phyloP scores from a whole-genome alignment of 225 moss, liverwort and hornwort genomes.

The Physcomitrellopsis africana region DNA sequence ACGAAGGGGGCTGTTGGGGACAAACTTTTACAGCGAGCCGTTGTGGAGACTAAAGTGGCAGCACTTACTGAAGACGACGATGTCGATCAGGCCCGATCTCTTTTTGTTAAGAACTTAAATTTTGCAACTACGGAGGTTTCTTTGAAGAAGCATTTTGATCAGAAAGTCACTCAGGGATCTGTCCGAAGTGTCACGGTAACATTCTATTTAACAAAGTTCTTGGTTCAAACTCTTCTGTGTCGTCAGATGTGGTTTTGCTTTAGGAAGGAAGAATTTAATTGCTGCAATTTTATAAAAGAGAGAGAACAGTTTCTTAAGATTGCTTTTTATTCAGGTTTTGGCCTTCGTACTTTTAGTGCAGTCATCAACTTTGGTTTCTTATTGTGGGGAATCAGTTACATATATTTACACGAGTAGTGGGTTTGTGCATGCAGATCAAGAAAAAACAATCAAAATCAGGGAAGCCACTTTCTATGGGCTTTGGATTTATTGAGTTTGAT shows the following conservation, averaged over 20 bases:
- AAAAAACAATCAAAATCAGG: conserved; percentile 79
- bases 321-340: background rate
- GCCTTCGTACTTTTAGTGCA: background rate
- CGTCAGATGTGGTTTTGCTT: no score
- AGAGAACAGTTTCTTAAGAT: conserved; percentile 11
- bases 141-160: conserved; percentile 84
- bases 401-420: conserved; percentile 18
- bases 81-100: conserved; percentile 73
- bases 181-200: conserved; percentile 79
- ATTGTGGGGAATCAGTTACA: background rate
- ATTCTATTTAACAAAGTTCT: background rate
- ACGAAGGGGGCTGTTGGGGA: conserved; percentile 44
- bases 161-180: conserved; percentile 57
- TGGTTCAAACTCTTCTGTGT: no score
- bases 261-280: background rate
- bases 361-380: conserved; percentile 11
- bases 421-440: conserved; percentile 67
- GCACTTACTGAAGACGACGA: conserved; percentile 72
- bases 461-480: conserved; percentile 90
- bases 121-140: conserved; percentile 72
- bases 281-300: background rate
- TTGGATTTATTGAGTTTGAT: conserved; percentile 97
- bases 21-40: conserved; percentile 68
- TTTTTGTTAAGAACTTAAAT: conserved; percentile 94
- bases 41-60: conserved; percentile 68